Evolutionary conservation across 345 rosid genomes (phyloP), one percentile per base, ranked within the genome.

Genomic region (Ricinus communis): DNA sequence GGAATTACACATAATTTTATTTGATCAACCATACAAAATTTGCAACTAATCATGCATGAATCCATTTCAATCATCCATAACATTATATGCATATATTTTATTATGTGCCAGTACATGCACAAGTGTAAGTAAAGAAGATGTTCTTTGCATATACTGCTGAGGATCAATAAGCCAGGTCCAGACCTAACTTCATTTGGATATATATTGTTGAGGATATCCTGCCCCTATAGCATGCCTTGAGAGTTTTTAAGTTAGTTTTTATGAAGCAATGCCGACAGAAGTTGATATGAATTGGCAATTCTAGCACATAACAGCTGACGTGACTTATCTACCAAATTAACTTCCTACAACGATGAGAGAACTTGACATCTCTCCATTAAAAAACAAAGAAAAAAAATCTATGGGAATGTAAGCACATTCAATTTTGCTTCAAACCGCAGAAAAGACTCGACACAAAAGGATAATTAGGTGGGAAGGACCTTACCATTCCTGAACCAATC

Each of bases 401-500:
- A 16, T 19, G 8, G 47, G 47, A 2, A 36, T n/a, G 5, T 7
- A 18, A 59, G 22, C 13, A 33, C 16, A n/a, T 21, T 3, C 1
- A 38, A 8, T 6, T 38, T 18, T 38, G 51, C 14, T 41, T 45
- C 46, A 13, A 41, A 24, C 8, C 1, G 16, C 30, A 25, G 47
- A 55, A 3, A 3, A 55, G 57, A 12, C 16, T 56, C 33, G 9
- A 12, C 8, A 49, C 14, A 58, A 40, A 73, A 30, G 14, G 15
- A 10, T 13, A 30, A 68, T 53, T 65, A 22, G 18, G 27, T 43
- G 38, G 63, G 21, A 75, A 70, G 76, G 70, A 77, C 65, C 84
- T 83, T 71, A 88, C 93, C 93, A 88, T 88, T 81, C 93, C 93
- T 0, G 93, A 85, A 11, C 91, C 89, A 10, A 88, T 86, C 71